phyloP scores from a whole-genome alignment of 495 filamentous ascomycete species.

The Thermothielavioides terrestris region DNA sequence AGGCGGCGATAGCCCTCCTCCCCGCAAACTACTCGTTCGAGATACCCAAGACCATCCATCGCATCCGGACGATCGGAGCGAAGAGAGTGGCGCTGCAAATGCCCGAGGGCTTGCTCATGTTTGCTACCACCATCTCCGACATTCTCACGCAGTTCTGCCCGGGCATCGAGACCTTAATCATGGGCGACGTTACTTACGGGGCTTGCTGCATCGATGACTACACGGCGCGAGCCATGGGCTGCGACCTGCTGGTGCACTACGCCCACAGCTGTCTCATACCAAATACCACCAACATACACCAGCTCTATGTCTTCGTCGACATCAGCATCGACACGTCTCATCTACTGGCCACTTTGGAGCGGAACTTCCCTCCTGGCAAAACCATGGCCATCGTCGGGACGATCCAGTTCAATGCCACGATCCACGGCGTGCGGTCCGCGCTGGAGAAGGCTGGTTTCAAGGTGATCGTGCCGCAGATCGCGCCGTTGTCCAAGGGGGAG shows the following conservation, averaged over 20 bases:
- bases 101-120: slow-evolving; percentile 89
- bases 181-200: slow-evolving; percentile 98
- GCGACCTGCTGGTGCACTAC: slow-evolving; percentile 93
- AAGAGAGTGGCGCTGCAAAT: slow-evolving; percentile 87
- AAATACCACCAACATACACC: slow-evolving; percentile 89
- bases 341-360: slow-evolving; percentile 74
- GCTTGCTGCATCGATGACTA: slow-evolving; percentile 99
- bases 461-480: slow-evolving; percentile 81
- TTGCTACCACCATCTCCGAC: slow-evolving; percentile 96
- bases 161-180: slow-evolving; percentile 83
- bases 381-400: slow-evolving; percentile 90
- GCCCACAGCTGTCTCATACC: slow-evolving; percentile 95
- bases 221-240: slow-evolving; percentile 87
- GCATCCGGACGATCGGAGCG: slow-evolving; percentile 68
- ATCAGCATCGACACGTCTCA: slow-evolving; percentile 90
- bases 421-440: slow-evolving; percentile 68
- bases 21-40: slow-evolving; percentile 96
- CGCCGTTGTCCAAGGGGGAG: slow-evolving; percentile 86
- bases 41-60: slow-evolving; percentile 94
- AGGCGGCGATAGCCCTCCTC: slow-evolving; percentile 76
- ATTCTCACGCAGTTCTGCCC: slow-evolving; percentile 93
- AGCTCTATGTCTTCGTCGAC: slow-evolving; percentile 95
- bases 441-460: slow-evolving; percentile 76
- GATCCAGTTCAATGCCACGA: slow-evolving; percentile 96
- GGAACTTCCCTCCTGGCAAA: slow-evolving; percentile 77